Evolutionary conservation across 78 protist genomes (phyloP).

Genomic region (Dictyostelium intermedium): DNA sequence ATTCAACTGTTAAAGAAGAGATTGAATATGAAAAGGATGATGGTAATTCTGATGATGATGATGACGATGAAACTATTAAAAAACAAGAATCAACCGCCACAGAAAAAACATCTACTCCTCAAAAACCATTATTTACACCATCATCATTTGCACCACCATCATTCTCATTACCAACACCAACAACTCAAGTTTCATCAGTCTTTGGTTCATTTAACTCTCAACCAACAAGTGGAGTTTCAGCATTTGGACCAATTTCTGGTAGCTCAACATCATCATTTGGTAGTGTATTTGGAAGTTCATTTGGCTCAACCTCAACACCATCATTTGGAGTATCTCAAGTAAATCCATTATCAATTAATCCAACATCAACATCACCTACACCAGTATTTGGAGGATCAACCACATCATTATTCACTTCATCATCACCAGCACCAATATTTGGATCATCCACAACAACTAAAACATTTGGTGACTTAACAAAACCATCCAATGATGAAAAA

Average conservation of each 20-base stretch:
- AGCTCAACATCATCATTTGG: background rate
- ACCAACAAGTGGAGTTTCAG: background rate
- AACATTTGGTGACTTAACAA: background rate
- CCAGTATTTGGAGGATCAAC: background rate
- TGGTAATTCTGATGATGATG: background rate
- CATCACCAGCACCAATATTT: slow-evolving; percentile 3
- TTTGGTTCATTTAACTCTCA: background rate
- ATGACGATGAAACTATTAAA: background rate
- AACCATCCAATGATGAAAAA: background rate
- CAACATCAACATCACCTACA: background rate
- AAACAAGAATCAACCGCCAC: background rate
- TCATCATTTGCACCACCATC: slow-evolving; percentile 2
- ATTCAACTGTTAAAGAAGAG: background rate
- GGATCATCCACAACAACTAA: background rate
- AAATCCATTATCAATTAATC: background rate
- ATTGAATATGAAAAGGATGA: background rate
- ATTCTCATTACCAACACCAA: background rate
- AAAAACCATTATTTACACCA: background rate
- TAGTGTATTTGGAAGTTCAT: background rate
- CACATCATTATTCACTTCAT: background rate
- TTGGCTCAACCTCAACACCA: background rate
- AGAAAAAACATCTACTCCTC: background rate
- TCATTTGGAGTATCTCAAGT: background rate
- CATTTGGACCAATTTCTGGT: background rate
- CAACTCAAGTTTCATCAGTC: background rate